Evolutionary conservation across 306 rosid species (phyloP).

Genomic region (Nissolia schottii): DNA sequence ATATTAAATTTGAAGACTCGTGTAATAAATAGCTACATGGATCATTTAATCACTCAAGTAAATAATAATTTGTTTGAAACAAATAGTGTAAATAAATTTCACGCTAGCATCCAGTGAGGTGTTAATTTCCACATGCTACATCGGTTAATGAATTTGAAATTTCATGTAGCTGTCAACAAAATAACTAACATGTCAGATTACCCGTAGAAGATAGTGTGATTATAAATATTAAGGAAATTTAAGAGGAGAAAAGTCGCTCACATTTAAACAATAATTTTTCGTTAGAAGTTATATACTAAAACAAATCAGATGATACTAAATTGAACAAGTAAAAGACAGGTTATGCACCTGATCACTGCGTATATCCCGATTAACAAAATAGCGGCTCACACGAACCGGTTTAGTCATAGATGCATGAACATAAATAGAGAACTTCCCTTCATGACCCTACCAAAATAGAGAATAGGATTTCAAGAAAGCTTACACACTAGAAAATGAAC

Average conservation of each 20-base stretch:
- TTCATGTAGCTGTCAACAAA: too few relatives aligned
- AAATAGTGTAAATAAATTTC: too few relatives aligned
- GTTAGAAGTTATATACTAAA: not conserved
- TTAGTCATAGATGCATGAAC: slow-evolving; percentile 87
- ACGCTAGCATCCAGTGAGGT: too few relatives aligned
- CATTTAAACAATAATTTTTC: not conserved
- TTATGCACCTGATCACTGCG: slow-evolving; percentile 70
- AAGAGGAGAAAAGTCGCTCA: not conserved
- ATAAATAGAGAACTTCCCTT: slow-evolving; percentile 86
- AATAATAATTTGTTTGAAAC: not conserved
- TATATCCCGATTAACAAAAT: slow-evolving; percentile 65
- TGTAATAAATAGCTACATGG: not conserved
- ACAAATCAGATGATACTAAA: not conserved
- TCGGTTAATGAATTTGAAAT: too few relatives aligned
- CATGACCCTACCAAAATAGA: slow-evolving; percentile 77
- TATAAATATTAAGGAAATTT: not conserved
- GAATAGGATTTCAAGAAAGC: slow-evolving; percentile 13
- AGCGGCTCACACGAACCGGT: slow-evolving; percentile 80
- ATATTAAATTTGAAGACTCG: not conserved
- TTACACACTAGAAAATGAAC: slow-evolving; percentile 1
- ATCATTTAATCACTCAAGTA: not conserved
- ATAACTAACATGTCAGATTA: too few relatives aligned
- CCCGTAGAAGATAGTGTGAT: too few relatives aligned
- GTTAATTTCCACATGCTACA: too few relatives aligned
- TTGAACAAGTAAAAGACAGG: not conserved